Base-by-base conservation (phyloP, 2,329 filamentous ascomycete genomes). In the Aspergillus fumigatiaffinis region DNA sequence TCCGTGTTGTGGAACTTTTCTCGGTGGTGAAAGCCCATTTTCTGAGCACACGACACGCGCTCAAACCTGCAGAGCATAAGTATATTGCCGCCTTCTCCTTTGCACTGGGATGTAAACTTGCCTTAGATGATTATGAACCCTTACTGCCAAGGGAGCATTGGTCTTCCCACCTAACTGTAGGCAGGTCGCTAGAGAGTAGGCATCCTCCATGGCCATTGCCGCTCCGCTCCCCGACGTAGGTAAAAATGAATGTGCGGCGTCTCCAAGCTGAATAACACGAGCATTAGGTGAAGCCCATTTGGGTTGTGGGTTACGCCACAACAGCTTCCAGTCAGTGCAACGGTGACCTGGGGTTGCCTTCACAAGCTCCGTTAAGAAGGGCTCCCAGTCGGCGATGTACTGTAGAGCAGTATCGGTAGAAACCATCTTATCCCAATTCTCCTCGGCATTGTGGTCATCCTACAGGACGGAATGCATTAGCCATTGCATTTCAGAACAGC, bases 1-100 rank as follows among this genome's bases (percentile, higher is more conserved):
- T 60, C 56, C 12, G 52, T 60, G 20, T 47, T 28, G 10, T 50
- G 47, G 14, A 52, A 44, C 3, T 52, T 44, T 63, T 76, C 73
- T 61, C 79, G 70, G 38, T 73, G 72, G 57, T 75, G 71, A 35
- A 76, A 79, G 46, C 76, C 75, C 38, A 80, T 73, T 56, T 80
- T 80, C 56, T 81, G 79, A 1, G 77, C 76, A 68, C 79, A 81
- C 5, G 75, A 72, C 51, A 77, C 79, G 52, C 78, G 76, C 58
- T 76, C 74, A 68, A 79, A 81, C 29, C 77, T 32, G 29, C 29
- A 52, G 2, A 65, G 42, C 2, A 55, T 32, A 10, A 32, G 29
- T 4, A 32, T 10, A 12, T 4, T 12, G 29, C 10, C 3, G 29
- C 29, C 9, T 32, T 32, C 3, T 12, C 12, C 4, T 32, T 12